These are phyloP conservation scores for Pyrus hybrid DNA, from an alignment of 331 rosid species.

Conservation along the genomic window DNA sequence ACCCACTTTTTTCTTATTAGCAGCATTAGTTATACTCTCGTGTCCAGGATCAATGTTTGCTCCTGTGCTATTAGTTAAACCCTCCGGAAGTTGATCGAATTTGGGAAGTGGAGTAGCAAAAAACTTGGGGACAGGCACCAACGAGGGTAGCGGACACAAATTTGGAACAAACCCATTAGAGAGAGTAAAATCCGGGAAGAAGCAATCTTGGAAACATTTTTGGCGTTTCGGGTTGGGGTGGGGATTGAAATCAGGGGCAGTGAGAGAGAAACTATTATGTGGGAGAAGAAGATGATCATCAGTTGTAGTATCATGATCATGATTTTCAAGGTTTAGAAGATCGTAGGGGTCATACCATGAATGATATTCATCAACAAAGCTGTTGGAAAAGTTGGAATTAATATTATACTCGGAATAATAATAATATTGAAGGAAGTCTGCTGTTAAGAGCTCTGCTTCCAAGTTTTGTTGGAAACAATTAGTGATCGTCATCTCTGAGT, in stretches of 20 bases:
- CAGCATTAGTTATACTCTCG: neutral
- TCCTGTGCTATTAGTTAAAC: neutral
- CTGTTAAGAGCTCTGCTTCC: conserved; percentile 3
- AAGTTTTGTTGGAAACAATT: neutral
- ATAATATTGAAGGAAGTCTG: neutral
- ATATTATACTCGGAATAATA: too few species aligned
- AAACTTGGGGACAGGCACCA: neutral
- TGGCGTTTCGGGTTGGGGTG: neutral
- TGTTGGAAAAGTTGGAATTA: neutral
- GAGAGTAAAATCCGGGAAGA: neutral
- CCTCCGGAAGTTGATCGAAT: neutral
- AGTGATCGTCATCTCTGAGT: neutral
- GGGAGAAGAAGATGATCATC: neutral
- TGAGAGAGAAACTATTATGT: neutral
- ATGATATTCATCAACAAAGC: neutral
- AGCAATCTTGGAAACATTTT: neutral
- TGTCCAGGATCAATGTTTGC: neutral
- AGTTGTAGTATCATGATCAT: neutral
- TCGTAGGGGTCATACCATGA: neutral
- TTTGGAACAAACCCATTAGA: neutral
- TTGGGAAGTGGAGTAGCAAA: neutral
- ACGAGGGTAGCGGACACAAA: neutral
- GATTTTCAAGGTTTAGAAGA: neutral
- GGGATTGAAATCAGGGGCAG: neutral
- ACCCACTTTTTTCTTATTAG: neutral